Conservation (phyloP, 495 filamentous ascomycete genomes). For the Neurospora africana region DNA sequence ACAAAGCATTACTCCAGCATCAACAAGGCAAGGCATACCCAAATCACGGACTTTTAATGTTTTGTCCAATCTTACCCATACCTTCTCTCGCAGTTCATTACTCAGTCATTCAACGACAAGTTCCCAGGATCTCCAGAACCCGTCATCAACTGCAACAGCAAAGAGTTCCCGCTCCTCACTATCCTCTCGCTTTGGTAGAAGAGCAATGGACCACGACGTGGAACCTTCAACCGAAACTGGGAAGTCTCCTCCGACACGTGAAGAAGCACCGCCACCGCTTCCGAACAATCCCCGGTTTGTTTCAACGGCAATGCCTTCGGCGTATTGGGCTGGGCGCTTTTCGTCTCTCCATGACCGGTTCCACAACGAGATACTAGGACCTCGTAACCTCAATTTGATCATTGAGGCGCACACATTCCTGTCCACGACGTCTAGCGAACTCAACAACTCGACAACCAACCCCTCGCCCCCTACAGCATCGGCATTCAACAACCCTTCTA, state of each 20-base stretch:
- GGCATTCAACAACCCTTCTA: constrained; percentile 15
- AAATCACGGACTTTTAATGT: constrained; percentile 30
- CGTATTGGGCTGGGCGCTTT: constrained; percentile 50
- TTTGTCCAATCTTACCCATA: constrained; percentile 27
- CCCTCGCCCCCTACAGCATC: constrained; percentile 1
- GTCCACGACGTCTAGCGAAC: constrained; percentile 14
- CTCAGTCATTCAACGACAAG: background rate
- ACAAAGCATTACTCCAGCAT: background rate
- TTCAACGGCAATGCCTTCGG: constrained; percentile 18
- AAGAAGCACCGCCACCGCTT: background rate
- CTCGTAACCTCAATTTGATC: constrained; percentile 17
- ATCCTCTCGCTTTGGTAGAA: constrained; percentile 1
- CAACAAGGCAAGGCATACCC: constrained; percentile 7
- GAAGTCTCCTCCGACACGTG: background rate
- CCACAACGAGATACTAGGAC: constrained; percentile 33
- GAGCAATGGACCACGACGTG: background rate
- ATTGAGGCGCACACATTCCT: constrained; percentile 13
- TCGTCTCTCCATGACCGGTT: constrained; percentile 42
- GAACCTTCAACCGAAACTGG: background rate
- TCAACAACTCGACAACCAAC: background rate
- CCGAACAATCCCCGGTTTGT: constrained; percentile 13
- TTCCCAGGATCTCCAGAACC: background rate
- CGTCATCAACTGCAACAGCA: background rate
- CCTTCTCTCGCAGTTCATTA: constrained; percentile 26
- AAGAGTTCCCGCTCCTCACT: background rate